These are phyloP conservation scores for Trichoderma koningiopsis DNA, from an alignment of 2,329 filamentous ascomycete genomes.

Conservation along the genomic window DNA sequence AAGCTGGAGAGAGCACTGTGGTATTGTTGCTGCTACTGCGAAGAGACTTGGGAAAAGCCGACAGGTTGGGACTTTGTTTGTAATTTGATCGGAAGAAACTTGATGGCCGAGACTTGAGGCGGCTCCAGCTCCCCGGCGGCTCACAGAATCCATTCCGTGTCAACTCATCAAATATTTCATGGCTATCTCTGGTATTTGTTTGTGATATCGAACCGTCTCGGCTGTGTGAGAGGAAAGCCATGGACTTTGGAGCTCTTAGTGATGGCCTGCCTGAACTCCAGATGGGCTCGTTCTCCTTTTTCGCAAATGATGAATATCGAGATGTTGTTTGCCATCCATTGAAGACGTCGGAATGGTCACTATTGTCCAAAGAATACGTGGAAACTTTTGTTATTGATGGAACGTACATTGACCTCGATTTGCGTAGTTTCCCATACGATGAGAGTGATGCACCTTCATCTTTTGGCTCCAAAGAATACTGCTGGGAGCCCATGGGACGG, in stretches of 20 bases:
- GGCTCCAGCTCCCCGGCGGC: conserved; percentile 39
- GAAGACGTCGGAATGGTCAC: conserved; percentile 21
- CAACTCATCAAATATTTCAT: conserved; percentile 41
- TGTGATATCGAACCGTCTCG: conserved; percentile 32
- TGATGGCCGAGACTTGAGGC: conserved; percentile 47
- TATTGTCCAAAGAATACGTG: conserved; percentile 27
- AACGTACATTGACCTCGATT: conserved; percentile 58
- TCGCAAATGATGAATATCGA: conserved; percentile 10
- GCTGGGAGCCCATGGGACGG: conserved; percentile 25
- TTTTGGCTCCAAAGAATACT: conserved; percentile 49
- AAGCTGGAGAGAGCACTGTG: conserved; percentile 38
- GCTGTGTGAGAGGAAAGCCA: conserved; percentile 52
- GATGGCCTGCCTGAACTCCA: conserved; percentile 15
- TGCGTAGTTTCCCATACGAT: conserved; percentile 54
- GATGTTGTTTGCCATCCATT: conserved; percentile 26
- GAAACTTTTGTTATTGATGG: conserved; percentile 32
- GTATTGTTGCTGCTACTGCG: conserved; percentile 49
- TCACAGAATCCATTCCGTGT: conserved; percentile 42
- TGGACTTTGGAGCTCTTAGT: conserved; percentile 55
- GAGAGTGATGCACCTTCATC: conserved; percentile 52
- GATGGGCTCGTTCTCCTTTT: conserved; percentile 37
- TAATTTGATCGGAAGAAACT: conserved; percentile 47
- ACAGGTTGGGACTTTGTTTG: conserved; percentile 38
- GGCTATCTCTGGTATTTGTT: conserved; percentile 31
- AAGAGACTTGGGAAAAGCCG: conserved; percentile 52